Percentiles rank a stretch among this genome's conserved stretches.
phyloP scores from a whole-genome alignment of 164 flowering plant species.

The Annona cherimola region DNA sequence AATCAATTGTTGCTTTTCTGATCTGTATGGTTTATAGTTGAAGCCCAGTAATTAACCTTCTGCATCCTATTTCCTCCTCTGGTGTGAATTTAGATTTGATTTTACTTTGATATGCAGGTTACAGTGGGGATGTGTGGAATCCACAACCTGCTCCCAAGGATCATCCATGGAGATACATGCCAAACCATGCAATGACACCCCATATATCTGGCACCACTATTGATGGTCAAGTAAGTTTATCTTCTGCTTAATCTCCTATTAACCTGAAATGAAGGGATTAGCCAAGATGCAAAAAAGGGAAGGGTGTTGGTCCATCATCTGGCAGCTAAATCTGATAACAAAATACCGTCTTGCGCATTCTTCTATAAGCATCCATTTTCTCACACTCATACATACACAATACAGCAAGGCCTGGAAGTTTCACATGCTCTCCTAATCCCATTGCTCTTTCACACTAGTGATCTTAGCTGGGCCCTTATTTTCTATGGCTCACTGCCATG shows the following conservation, averaged over 20 bases:
- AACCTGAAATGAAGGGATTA: not conserved
- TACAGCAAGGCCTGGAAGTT: too few species aligned
- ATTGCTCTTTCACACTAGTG: not conserved
- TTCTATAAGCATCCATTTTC: not conserved
- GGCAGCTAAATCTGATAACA: not conserved
- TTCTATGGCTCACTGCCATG: not conserved
- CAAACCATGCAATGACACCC: constrained; percentile 99
- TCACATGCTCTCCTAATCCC: not conserved
- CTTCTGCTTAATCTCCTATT: not conserved
- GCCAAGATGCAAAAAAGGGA: not conserved
- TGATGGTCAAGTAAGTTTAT: constrained; percentile 76
- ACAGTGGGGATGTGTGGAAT: constrained; percentile 98
- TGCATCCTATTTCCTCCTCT: not conserved
- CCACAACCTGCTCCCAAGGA: constrained; percentile 99
- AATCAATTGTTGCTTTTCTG: not conserved
- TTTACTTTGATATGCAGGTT: constrained; percentile 36
- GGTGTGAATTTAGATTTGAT: not conserved
- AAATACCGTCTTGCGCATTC: not conserved
- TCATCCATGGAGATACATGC: constrained; percentile 99
- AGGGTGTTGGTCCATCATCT: not conserved
- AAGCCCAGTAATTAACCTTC: not conserved
- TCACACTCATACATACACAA: not conserved
- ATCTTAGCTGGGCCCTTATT: not conserved
- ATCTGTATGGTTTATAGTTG: not conserved
- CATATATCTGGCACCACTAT: constrained; percentile 98